Evolutionary conservation across 2,329 filamentous ascomycete genomes (phyloP), one percentile per base, ranked within the genome.

Genomic region (Alternaria metachromatica): DNA sequence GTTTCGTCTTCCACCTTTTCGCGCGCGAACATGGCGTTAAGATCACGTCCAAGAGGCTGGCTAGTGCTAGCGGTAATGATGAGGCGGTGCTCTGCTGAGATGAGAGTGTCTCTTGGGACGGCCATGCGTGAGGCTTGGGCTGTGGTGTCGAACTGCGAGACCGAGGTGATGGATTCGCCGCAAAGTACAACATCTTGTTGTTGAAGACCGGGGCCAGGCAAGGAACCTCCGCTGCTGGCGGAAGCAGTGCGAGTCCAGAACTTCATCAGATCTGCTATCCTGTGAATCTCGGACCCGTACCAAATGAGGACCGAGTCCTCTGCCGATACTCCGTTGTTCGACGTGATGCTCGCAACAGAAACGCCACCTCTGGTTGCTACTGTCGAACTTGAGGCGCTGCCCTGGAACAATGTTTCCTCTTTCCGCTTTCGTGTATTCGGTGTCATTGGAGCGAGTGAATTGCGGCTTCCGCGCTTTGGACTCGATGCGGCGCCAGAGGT

Each of bases 401-500:
- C 80, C 26, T 80, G 77, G 66, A 85, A 85, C 4, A 86, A 73
- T 12, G 72, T 71, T 46, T 84, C 82, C 58, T 84, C 76, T 64
- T 81, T 83, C 50, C 78, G 78, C 49, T 81, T 81, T 12, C 83
- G 80, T 7, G 84, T 86, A 64, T 85, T 85, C 6, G 84, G 84
- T 8, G 84, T 86, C 82, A 84, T 84, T 2, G 84, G 84, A 5
- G 81, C 82, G 3, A 86, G 77, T 23, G 76, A 76, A 45, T 75
- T 75, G 8, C 74, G 72, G 21, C 74, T 72, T 62, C 74, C 78
- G 23, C 76, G 72, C 58, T 78, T 82, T 1, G 75, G 72, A 55
- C 74, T 78, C 23, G 72, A 67, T 12, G 73, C 54, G 20, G 67
- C 67, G 43, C 64, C 65, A 55, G 57, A 67, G 30, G 60, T 59